Percentiles rank a stretch among this genome's conserved stretches.
phyloP scores from a whole-genome alignment of 306 rosid genomes.

The Lathyrus sativus region DNA sequence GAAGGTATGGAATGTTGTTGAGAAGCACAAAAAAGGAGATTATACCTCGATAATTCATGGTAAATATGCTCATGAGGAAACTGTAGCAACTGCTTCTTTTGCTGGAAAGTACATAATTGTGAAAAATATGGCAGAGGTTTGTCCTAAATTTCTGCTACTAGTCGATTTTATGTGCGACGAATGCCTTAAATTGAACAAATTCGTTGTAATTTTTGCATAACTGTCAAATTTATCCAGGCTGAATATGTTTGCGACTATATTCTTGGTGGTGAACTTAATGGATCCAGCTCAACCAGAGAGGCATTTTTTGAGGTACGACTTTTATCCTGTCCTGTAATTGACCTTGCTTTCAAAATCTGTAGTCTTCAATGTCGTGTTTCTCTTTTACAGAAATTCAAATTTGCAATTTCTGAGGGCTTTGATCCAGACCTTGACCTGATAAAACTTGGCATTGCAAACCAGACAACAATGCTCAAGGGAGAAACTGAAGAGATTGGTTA shows the following conservation, averaged over 20 bases:
- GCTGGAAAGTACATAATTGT: conserved; percentile 86
- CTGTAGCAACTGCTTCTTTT: conserved; percentile 94
- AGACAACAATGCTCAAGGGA: conserved; percentile 99
- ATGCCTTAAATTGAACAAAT: conserved; percentile 13
- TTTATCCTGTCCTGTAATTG: conserved; percentile 27
- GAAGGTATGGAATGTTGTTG: conserved; percentile 91
- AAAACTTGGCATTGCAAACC: conserved; percentile 87
- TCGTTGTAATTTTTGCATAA: conserved; percentile 8
- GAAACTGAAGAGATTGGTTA: conserved; percentile 97
- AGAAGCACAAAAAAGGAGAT: conserved; percentile 92
- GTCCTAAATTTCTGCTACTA: conserved; percentile 35
- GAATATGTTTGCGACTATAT: conserved; percentile 86
- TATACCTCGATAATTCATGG: conserved; percentile 93
- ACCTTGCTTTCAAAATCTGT: conserved; percentile 22
- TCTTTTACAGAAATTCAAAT: conserved; percentile 77
- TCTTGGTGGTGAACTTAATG: conserved; percentile 83
- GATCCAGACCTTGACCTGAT: conserved; percentile 78
- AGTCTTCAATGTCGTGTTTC: conserved; percentile 20
- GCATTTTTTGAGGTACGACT: conserved; percentile 71
- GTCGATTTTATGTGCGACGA: conserved; percentile 18
- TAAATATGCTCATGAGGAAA: conserved; percentile 91
- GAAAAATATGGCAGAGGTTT: conserved; percentile 89
- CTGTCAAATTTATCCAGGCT: conserved; percentile 62
- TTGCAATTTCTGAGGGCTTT: conserved; percentile 79
- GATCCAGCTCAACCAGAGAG: conserved; percentile 89